Conservation (phyloP, 83 land plant species). For the Isoetes engelmannii region DNA sequence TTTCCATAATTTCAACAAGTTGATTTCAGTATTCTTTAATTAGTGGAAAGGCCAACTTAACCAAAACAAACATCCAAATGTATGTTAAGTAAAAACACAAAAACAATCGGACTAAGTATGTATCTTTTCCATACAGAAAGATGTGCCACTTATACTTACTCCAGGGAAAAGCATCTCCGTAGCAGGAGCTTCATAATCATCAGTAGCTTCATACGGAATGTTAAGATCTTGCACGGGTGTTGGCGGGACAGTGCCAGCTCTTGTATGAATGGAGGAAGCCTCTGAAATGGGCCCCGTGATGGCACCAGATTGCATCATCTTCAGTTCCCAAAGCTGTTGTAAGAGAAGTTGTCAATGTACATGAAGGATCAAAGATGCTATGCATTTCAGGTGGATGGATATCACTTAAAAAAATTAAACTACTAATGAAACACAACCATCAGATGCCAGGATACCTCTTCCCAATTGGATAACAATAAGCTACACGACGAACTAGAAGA, state of each 20-base stretch:
- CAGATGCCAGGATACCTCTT: background rate
- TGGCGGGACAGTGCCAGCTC: conserved; percentile 31
- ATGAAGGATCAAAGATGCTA: background rate
- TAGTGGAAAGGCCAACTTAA: too few species aligned
- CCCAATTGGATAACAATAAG: background rate
- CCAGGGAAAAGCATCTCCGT: conserved; percentile 84
- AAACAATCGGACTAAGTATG: background rate
- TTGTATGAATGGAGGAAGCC: conserved; percentile 7
- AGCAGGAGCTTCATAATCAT: conserved; percentile 87
- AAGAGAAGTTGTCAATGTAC: too few species aligned
- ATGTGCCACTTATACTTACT: conserved; percentile 34
- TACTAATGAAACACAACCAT: background rate
- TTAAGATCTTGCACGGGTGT: conserved; percentile 80
- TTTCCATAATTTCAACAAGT: too few species aligned
- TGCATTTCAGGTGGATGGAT: background rate
- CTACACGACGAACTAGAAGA: background rate
- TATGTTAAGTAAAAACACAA: background rate
- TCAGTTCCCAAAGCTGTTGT: conserved; percentile 24
- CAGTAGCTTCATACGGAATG: conserved; percentile 72
- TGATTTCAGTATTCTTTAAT: too few species aligned
- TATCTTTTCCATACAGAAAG: background rate
- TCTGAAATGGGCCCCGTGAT: conserved; percentile 36
- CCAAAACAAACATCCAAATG: background rate
- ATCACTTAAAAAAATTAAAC: background rate
- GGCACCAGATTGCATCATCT: conserved; percentile 84